Evolutionary conservation across 257 asterid genomes (phyloP).

Genomic region (Marsdenia floribunda): DNA sequence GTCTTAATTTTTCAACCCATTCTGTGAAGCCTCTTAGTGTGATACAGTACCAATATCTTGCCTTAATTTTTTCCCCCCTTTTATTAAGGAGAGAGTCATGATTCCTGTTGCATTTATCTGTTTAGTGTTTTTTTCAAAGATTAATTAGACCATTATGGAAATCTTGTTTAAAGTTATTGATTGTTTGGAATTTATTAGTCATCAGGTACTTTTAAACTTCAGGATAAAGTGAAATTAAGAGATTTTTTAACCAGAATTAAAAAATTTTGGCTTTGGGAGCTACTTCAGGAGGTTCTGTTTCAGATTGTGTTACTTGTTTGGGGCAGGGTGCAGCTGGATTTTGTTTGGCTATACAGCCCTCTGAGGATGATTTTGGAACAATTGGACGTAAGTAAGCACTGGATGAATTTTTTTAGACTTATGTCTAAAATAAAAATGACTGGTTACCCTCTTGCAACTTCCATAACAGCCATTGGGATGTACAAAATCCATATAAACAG

Average conservation of each 20-base stretch:
- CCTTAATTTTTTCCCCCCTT: not conserved
- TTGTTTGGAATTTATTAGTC: not conserved
- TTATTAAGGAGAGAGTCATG: not conserved
- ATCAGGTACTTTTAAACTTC: not conserved
- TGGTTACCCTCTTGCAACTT: not conserved
- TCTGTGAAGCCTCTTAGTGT: not conserved
- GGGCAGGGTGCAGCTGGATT: conserved; percentile 83
- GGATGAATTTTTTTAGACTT: not conserved
- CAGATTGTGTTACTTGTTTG: conserved; percentile 20
- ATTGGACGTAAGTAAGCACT: conserved; percentile 69
- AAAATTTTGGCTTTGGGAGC: not conserved
- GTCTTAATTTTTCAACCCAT: no score
- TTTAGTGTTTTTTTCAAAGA: not conserved
- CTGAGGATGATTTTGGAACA: conserved; percentile 53
- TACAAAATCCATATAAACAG: no score
- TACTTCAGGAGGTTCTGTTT: not conserved
- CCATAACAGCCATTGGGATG: not conserved
- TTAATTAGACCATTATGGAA: not conserved
- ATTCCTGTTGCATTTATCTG: not conserved
- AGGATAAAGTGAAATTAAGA: not conserved
- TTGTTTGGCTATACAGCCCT: conserved; percentile 73
- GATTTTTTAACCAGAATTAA: not conserved
- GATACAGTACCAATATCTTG: not conserved
- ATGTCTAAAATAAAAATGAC: not conserved
- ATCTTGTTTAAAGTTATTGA: not conserved